Evolutionary conservation across 2,329 filamentous ascomycete species (phyloP).

Genomic region (Sphaerulina musiva): DNA sequence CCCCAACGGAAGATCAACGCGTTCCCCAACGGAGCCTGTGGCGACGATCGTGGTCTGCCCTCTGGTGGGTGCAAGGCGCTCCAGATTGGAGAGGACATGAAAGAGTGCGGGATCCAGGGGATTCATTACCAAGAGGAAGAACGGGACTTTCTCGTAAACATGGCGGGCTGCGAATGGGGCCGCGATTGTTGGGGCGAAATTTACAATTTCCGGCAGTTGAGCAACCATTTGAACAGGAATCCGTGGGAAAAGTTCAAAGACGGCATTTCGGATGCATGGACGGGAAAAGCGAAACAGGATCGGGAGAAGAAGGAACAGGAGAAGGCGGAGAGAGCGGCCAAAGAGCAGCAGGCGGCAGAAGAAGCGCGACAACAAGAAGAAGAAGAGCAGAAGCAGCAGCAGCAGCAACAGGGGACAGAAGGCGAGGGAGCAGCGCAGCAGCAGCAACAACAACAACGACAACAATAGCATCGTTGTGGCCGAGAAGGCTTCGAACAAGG

Average conservation of each 20-base stretch:
- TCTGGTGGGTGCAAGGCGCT: conserved; percentile 34
- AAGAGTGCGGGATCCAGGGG: conserved; percentile 31
- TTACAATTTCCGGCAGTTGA: conserved; percentile 88
- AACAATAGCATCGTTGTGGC: no score
- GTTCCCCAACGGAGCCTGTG: conserved; percentile 85
- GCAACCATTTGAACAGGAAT: conserved; percentile 79
- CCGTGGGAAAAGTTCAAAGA: conserved; percentile 64
- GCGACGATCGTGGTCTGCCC: conserved; percentile 65
- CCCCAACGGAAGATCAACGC: conserved; percentile 90
- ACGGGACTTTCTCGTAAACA: conserved; percentile 91
- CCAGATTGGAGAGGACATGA: conserved; percentile 21
- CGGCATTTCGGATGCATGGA: conserved; percentile 37
- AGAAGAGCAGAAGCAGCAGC: conserved; percentile 4
- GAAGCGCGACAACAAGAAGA: neutral
- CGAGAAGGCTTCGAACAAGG: no score
- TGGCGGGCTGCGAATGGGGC: conserved; percentile 96
- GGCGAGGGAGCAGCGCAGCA: neutral
- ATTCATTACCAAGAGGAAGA: conserved; percentile 84
- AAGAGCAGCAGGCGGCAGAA: neutral
- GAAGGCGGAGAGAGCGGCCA: conserved; percentile 3
- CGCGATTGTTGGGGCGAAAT: conserved; percentile 97
- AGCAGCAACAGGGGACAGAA: conserved; percentile 1
- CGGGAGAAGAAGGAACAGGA: conserved; percentile 16
- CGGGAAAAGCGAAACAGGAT: conserved; percentile 21
- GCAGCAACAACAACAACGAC: neutral